These are phyloP conservation scores for Sporothrix schenckii DNA, from an alignment of 2,329 filamentous ascomycete species.

Conservation along the genomic window DNA sequence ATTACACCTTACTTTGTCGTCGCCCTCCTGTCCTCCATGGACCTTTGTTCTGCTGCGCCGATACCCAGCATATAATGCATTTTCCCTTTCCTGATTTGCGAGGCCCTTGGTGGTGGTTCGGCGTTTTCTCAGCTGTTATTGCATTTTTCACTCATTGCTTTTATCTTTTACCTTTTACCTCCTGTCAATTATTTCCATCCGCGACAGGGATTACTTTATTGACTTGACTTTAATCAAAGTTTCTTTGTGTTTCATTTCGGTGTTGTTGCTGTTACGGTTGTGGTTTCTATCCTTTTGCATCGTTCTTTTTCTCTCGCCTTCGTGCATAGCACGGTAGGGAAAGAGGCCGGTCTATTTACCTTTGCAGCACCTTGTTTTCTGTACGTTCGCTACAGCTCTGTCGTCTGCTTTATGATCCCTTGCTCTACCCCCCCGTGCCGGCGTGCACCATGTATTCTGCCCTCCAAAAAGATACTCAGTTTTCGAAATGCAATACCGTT, in stretches of 20 bases:
- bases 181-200: conserved; percentile 2
- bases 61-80: conserved; percentile 65
- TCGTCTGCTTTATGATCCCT: not conserved
- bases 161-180: not conserved
- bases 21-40: conserved; percentile 36
- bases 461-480: not conserved
- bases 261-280: not conserved
- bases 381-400: not conserved
- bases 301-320: not conserved
- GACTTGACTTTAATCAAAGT: not conserved
- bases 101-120: conserved; percentile 33
- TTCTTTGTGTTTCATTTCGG: not conserved
- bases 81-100: conserved; percentile 36
- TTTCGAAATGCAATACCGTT: not conserved
- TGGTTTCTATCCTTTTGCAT: not conserved
- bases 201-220: not conserved
- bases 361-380: not conserved
- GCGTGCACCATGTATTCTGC: not conserved
- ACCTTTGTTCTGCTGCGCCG: conserved; percentile 45
- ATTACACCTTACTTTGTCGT: not conserved
- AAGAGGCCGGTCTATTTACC: not conserved
- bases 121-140: conserved; percentile 28
- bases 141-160: not conserved
- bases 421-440: not conserved
- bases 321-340: not conserved